Evolutionary conservation across 1,284 basidiomycete species (phyloP).

Genomic region (Cutaneotrichosporon sp.): DNA sequence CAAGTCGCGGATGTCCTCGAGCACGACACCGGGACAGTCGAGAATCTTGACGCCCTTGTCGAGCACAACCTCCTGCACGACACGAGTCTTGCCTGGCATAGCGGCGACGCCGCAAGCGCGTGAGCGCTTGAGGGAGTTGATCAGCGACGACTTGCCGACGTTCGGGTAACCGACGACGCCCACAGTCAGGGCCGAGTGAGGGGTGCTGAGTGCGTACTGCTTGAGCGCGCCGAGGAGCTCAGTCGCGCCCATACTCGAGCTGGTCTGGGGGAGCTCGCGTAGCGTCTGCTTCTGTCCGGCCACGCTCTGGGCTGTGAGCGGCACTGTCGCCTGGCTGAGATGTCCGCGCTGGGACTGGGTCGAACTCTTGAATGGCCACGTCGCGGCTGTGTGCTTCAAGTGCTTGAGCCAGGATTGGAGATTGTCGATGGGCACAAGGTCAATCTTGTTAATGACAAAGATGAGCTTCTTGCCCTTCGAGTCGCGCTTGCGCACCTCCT

Average conservation of each 20-base stretch:
- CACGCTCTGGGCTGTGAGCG: conserved; percentile 40
- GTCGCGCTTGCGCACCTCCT: conserved; percentile 80
- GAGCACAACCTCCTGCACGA: conserved; percentile 87
- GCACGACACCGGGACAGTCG: conserved; percentile 92
- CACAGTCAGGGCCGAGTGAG: conserved; percentile 73
- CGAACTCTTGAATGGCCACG: conserved; percentile 88
- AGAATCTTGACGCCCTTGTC: conserved; percentile 90
- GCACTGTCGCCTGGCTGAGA: conserved; percentile 58
- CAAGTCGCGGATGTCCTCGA: conserved; percentile 61
- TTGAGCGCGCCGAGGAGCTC: conserved; percentile 82
- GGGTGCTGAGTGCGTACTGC: conserved; percentile 73
- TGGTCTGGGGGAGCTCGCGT: conserved; percentile 61
- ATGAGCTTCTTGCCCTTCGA: conserved; percentile 82
- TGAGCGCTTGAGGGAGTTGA: conserved; percentile 88
- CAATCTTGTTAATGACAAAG: conserved; percentile 89
- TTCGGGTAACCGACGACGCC: conserved; percentile 97
- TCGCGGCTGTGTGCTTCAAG: conserved; percentile 86
- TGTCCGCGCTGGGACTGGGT: conserved; percentile 75
- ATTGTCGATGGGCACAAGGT: conserved; percentile 84
- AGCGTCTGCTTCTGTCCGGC: conserved; percentile 50
- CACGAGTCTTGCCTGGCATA: conserved; percentile 91
- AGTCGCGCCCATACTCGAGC: conserved; percentile 60
- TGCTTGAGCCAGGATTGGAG: conserved; percentile 88
- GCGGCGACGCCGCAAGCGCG: conserved; percentile 90
- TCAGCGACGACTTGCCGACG: conserved; percentile 92